Evolutionary conservation across 2,329 filamentous ascomycete species (phyloP).

Genomic region (Aspergillus nomiae): DNA sequence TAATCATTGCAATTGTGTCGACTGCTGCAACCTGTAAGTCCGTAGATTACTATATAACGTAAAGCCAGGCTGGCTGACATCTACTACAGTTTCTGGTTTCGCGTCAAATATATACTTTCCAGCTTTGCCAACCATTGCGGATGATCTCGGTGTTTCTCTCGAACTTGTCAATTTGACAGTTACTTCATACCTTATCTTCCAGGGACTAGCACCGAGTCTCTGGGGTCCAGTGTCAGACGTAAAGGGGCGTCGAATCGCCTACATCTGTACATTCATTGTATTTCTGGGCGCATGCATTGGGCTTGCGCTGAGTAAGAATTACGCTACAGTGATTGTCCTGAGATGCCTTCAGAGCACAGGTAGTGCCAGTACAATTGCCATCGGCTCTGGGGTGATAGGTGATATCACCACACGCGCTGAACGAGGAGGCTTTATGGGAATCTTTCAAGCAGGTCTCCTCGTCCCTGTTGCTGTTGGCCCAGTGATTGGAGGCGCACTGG

Average conservation of each 20-base stretch:
- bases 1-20: slow-evolving; percentile 53
- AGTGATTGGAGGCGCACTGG: slow-evolving; percentile 45
- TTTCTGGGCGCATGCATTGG: slow-evolving; percentile 45
- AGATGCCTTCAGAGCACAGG: slow-evolving; percentile 48
- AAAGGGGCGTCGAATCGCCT: slow-evolving; percentile 44
- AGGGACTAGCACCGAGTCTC: slow-evolving; percentile 47
- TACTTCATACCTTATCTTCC: slow-evolving; percentile 49
- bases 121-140: slow-evolving; percentile 43
- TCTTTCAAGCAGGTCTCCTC: slow-evolving; percentile 42
- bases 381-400: slow-evolving; percentile 45
- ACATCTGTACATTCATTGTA: slow-evolving; percentile 42
- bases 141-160: slow-evolving; percentile 43
- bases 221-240: slow-evolving; percentile 46
- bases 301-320: slow-evolving; percentile 41
- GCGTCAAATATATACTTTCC: slow-evolving; percentile 53
- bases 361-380: slow-evolving; percentile 46
- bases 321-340: slow-evolving; percentile 42
- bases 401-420: slow-evolving; percentile 47
- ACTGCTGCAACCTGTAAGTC: slow-evolving; percentile 54
- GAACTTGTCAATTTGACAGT: slow-evolving; percentile 47
- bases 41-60: neutral
- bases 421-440: slow-evolving; percentile 45
- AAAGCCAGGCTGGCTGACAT: neutral
- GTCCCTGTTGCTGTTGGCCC: slow-evolving; percentile 44
- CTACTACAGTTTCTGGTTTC: slow-evolving; percentile 40